Evolutionary conservation across 352 stramenopile genomes (phyloP).

Genomic region (Phytophthora agathidicida): DNA sequence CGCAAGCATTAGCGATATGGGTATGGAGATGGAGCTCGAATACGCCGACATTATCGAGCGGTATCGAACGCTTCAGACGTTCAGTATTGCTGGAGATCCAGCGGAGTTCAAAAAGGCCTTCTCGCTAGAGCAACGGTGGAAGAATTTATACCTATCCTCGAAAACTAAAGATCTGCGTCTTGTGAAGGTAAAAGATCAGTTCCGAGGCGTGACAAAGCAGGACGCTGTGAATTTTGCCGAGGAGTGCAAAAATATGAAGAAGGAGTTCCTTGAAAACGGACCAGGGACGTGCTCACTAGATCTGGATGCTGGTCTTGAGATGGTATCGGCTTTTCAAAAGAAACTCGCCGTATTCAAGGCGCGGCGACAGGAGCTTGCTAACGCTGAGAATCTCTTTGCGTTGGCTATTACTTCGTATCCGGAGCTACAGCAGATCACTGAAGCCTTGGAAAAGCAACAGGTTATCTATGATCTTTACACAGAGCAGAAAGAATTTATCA

Average conservation of each 20-base stretch:
- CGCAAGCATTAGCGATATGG: slow-evolving; percentile 81
- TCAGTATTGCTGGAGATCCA: slow-evolving; percentile 78
- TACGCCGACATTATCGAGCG: slow-evolving; percentile 94
- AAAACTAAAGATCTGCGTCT: slow-evolving; percentile 95
- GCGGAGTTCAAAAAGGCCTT: slow-evolving; percentile 75
- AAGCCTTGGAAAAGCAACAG: slow-evolving; percentile 89
- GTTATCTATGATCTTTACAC: slow-evolving; percentile 93
- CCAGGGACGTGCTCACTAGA: slow-evolving; percentile 84
- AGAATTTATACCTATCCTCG: slow-evolving; percentile 72
- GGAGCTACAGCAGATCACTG: slow-evolving; percentile 87
- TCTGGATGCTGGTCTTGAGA: slow-evolving; percentile 90
- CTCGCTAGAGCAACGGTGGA: slow-evolving; percentile 86
- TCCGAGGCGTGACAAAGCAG: slow-evolving; percentile 93
- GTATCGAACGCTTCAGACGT: slow-evolving; percentile 88
- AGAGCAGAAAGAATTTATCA: slow-evolving; percentile 95
- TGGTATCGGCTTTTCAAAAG: slow-evolving; percentile 88
- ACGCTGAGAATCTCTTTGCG: slow-evolving; percentile 95
- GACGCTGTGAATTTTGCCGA: slow-evolving; percentile 89
- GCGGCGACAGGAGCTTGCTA: slow-evolving; percentile 89
- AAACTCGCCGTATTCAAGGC: slow-evolving; percentile 78
- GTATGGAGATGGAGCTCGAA: slow-evolving; percentile 95
- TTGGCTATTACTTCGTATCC: slow-evolving; percentile 92
- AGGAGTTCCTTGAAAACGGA: slow-evolving; percentile 86
- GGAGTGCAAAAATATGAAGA: slow-evolving; percentile 88
- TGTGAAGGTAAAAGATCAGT: slow-evolving; percentile 94